These are phyloP conservation scores for Pleurotus platypus DNA, from an alignment of 768 basidiomycete species.

Conservation along the genomic window DNA sequence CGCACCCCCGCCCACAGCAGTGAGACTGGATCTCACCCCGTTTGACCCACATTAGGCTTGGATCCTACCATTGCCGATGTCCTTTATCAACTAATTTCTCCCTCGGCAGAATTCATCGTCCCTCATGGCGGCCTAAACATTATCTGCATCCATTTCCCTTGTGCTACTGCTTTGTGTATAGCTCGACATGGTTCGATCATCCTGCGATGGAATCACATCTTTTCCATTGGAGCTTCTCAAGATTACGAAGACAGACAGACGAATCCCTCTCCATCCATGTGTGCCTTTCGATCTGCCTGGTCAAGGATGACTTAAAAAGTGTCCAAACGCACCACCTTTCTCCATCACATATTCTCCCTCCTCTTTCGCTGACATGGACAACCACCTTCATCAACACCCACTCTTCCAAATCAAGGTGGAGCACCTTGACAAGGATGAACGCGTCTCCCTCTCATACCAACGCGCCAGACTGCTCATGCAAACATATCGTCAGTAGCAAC, in stretches of 20 bases:
- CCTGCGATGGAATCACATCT: conserved; percentile 2
- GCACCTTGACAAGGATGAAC: conserved; percentile 41
- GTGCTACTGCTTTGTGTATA: conserved; percentile 1
- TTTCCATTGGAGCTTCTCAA: conserved; percentile 7
- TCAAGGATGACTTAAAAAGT: conserved; percentile 4
- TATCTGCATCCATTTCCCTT: conserved; percentile 1
- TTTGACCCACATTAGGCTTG: conserved; percentile 14
- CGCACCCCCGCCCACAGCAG: not conserved
- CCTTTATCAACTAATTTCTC: conserved; percentile 16
- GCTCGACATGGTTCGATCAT: conserved; percentile 5
- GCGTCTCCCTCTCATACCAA: conserved; percentile 46
- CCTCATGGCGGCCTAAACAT: conserved; percentile 18
- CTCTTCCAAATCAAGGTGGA: conserved; percentile 43
- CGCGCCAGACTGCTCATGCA: conserved; percentile 45
- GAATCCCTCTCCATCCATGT: conserved; percentile 6
- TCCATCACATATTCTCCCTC: not conserved
- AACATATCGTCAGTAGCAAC: conserved; percentile 37
- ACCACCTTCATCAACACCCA: conserved; percentile 38
- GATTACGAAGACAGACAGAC: conserved; percentile 3
- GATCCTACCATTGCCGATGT: conserved; percentile 18
- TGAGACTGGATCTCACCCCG: conserved; percentile 6
- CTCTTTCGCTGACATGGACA: conserved; percentile 25
- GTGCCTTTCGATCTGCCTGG: conserved; percentile 1
- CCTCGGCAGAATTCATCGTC: conserved; percentile 21
- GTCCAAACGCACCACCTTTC: not conserved